These are phyloP conservation scores for Cylindrotheca fusiformis DNA, from an alignment of 108 stramenopile species.

Conservation along the genomic window DNA sequence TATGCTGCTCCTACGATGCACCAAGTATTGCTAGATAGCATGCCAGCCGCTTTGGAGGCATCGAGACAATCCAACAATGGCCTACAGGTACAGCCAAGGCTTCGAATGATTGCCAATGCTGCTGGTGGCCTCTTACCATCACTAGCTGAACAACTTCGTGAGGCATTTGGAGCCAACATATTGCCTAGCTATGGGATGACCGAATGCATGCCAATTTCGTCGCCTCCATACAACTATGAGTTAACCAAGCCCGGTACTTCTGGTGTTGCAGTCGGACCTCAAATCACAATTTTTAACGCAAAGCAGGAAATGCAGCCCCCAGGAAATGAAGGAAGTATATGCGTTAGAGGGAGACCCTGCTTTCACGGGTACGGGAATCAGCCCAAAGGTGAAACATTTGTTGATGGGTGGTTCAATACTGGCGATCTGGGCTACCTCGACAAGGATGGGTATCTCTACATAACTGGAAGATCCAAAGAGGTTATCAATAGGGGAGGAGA, in stretches of 20 bases:
- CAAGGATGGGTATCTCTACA: conserved; percentile 43
- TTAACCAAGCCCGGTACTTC: conserved; percentile 55
- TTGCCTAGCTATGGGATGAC: conserved; percentile 75
- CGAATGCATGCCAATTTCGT: conserved; percentile 73
- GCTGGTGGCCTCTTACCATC: conserved; percentile 60
- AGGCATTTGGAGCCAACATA: conserved; percentile 42
- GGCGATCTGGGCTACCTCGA: conserved; percentile 48
- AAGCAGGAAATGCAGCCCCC: conserved; percentile 29
- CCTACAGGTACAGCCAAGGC: neutral
- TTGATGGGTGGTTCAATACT: conserved; percentile 34
- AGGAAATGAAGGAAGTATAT: conserved; percentile 49
- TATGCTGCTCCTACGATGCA: conserved; percentile 81
- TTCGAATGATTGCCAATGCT: conserved; percentile 74
- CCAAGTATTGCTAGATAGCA: conserved; percentile 45
- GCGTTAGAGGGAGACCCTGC: conserved; percentile 49
- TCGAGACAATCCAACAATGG: neutral
- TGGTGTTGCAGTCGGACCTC: conserved; percentile 57
- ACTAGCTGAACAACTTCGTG: conserved; percentile 39
- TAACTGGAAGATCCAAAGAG: conserved; percentile 57
- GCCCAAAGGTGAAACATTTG: conserved; percentile 1
- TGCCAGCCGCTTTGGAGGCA: conserved; percentile 1
- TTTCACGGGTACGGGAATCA: conserved; percentile 48
- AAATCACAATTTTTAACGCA: conserved; percentile 47
- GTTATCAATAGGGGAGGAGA: conserved; percentile 67
- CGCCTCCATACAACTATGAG: conserved; percentile 55